Evolutionary conservation across 768 basidiomycete species (phyloP), one percentile per base, ranked within the genome.

Genomic region (Pisolithus albus): DNA sequence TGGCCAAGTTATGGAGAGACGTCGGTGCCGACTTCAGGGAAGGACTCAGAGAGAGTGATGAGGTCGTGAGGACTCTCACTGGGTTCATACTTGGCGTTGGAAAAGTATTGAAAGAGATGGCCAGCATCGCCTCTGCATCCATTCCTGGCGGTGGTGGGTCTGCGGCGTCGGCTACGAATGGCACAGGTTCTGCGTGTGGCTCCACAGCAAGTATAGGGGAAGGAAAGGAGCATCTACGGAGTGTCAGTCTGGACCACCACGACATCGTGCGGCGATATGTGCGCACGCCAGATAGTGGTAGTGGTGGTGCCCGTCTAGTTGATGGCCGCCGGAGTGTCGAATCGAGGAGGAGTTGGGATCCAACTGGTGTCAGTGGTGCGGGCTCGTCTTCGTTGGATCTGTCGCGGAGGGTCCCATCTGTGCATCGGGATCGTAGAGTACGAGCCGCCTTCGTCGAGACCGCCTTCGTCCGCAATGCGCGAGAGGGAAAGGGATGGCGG

Each of bases 71-170:
- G 50, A 82, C 80, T 7, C 71, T 88, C 64, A 92, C 89, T 7
- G 83, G 81, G 39, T 80, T 92, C 52, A 66, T 92, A 56, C 69
- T 91, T n/a, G 84, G 85, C 30, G 74, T 86, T 6, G 88, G 90
- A 30, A 80, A 79, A 64, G 73, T 85, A 10, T 64, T 90, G 52
- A 75, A 81, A 53, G 88, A 90, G 48, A 64, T 75, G 5, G 46
- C 46, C 10, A 41, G 8, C 8, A 41, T 41, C 9, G 23, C 40
- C 23, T 8, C 40, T 41, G n/a, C 40, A 3, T 41, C 34, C 21
- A 8, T 18, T 4, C 18, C 30, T 10, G 13, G 34, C 13, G 34
- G 34, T 34, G 34, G 34, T 15, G 34, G 34, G 11, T 34, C 34
- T 21, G 67, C 64, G 23, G 65, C 61, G 16, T 60, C 54, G 42